Evolutionary conservation across 2,329 filamentous ascomycete genomes (phyloP).

Genomic region (Biscogniauxia sp.): DNA sequence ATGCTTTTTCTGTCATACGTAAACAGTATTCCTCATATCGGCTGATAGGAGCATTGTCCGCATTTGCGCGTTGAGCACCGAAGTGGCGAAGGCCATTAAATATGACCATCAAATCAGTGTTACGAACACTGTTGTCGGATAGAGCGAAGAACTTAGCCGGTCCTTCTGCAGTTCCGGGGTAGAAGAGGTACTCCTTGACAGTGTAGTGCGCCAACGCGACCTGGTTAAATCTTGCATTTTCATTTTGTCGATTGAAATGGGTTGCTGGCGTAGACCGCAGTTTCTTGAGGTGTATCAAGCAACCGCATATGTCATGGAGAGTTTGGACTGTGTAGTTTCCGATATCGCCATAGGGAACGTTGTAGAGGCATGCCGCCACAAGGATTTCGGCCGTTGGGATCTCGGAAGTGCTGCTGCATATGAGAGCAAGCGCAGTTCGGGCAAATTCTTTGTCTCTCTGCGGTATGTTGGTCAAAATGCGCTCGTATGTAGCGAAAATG

Average conservation of each 20-base stretch:
- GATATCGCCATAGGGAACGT: slow-evolving; percentile 18
- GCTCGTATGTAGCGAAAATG: slow-evolving; percentile 27
- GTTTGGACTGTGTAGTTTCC: slow-evolving; percentile 12
- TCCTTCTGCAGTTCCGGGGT: slow-evolving; percentile 8
- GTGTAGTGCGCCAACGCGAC: slow-evolving; percentile 27
- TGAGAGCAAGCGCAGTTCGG: slow-evolving; percentile 25
- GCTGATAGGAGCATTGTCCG: background rate
- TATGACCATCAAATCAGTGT: slow-evolving; percentile 15
- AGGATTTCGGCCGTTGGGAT: slow-evolving; percentile 26
- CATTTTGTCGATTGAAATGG: slow-evolving; percentile 13
- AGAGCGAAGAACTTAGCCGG: slow-evolving; percentile 24
- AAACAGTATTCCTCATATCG: slow-evolving; percentile 21
- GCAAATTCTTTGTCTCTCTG: slow-evolving; percentile 19
- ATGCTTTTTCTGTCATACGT: slow-evolving; percentile 10
- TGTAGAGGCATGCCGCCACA: slow-evolving; percentile 24
- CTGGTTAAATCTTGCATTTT: slow-evolving; percentile 10
- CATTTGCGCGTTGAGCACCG: background rate
- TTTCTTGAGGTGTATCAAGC: slow-evolving; percentile 20
- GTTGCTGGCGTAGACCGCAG: slow-evolving; percentile 7
- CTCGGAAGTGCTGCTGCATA: slow-evolving; percentile 24
- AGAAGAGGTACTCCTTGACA: slow-evolving; percentile 28
- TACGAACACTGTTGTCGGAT: slow-evolving; percentile 7
- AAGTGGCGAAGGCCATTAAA: slow-evolving; percentile 18
- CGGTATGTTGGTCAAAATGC: slow-evolving; percentile 22
- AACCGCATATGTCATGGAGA: slow-evolving; percentile 23